Evolutionary conservation across 2,329 filamentous ascomycete genomes (phyloP).

Genomic region (Exophiala aquamarina): DNA sequence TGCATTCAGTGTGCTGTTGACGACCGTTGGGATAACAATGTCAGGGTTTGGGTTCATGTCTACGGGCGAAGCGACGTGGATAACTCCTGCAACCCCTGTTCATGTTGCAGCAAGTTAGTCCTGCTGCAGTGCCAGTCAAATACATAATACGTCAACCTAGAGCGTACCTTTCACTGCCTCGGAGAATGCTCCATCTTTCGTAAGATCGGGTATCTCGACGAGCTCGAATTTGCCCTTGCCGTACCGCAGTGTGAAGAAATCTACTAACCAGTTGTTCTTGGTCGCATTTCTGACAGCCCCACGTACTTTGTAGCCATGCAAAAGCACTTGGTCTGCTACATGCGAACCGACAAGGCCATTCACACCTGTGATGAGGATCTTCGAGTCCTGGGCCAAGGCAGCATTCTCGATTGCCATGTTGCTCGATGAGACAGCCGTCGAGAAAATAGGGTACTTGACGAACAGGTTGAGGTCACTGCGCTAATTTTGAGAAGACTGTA

Average conservation of each 20-base stretch:
- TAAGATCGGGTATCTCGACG: slow-evolving; percentile 35
- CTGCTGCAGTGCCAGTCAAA: too few relatives aligned
- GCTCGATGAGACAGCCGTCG: too few relatives aligned
- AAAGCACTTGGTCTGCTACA: slow-evolving; percentile 35
- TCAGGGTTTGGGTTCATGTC: slow-evolving; percentile 40
- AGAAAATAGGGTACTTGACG: too few relatives aligned
- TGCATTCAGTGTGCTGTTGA: background rate
- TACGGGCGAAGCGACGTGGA: slow-evolving; percentile 29
- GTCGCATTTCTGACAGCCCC: slow-evolving; percentile 40
- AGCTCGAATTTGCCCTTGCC: slow-evolving; percentile 37
- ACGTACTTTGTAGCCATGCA: slow-evolving; percentile 45
- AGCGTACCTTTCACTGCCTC: slow-evolving; percentile 32
- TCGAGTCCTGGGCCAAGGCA: background rate
- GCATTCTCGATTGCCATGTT: too few relatives aligned
- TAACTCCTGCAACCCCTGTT: slow-evolving; percentile 39
- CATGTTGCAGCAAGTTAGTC: too few relatives aligned
- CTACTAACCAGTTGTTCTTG: slow-evolving; percentile 22
- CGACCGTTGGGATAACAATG: slow-evolving; percentile 35
- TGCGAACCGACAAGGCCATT: slow-evolving; percentile 40
- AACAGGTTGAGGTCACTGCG: too few relatives aligned
- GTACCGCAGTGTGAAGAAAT: slow-evolving; percentile 10
- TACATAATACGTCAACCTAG: too few relatives aligned
- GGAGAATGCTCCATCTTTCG: slow-evolving; percentile 23
- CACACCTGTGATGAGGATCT: slow-evolving; percentile 37
- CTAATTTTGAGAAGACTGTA: too few relatives aligned